phyloP scores from a whole-genome alignment of 768 basidiomycete genomes.

The Suillus subluteus region DNA sequence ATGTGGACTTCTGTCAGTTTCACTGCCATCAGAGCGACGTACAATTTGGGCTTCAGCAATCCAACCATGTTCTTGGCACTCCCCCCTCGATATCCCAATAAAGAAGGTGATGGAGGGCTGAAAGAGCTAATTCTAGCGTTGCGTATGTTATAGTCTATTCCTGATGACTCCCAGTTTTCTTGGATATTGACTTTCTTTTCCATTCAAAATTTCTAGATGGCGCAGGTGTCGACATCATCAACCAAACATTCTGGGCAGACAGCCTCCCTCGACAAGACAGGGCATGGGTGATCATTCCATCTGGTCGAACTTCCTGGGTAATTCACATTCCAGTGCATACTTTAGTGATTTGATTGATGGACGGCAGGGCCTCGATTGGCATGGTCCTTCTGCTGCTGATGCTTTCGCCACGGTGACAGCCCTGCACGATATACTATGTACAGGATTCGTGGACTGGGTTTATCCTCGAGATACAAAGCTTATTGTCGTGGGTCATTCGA shows the following conservation, averaged over 20 bases:
- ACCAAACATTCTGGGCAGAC: conserved; percentile 59
- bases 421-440: conserved; percentile 49
- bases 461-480: conserved; percentile 46
- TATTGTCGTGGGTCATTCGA: conserved; percentile 88
- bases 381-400: conserved; percentile 77
- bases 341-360: not conserved
- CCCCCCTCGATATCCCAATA: conserved; percentile 49
- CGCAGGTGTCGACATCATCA: conserved; percentile 77
- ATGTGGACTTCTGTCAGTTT: conserved; percentile 42
- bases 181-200: conserved; percentile 9
- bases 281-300: conserved; percentile 81
- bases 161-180: not conserved
- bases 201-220: conserved; percentile 58
- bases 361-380: conserved; percentile 87
- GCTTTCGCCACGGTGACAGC: conserved; percentile 67
- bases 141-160: conserved; percentile 45
- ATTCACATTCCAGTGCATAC: not conserved
- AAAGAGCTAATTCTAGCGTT: conserved; percentile 63
- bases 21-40: conserved; percentile 55
- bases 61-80: conserved; percentile 62
- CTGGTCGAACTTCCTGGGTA: conserved; percentile 87
- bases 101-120: conserved; percentile 16
- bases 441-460: conserved; percentile 45
- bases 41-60: conserved; percentile 56
- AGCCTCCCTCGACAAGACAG: conserved; percentile 59